Conservation (phyloP, 2,329 filamentous ascomycete species). For the Sarocladiaceae sp. region DNA sequence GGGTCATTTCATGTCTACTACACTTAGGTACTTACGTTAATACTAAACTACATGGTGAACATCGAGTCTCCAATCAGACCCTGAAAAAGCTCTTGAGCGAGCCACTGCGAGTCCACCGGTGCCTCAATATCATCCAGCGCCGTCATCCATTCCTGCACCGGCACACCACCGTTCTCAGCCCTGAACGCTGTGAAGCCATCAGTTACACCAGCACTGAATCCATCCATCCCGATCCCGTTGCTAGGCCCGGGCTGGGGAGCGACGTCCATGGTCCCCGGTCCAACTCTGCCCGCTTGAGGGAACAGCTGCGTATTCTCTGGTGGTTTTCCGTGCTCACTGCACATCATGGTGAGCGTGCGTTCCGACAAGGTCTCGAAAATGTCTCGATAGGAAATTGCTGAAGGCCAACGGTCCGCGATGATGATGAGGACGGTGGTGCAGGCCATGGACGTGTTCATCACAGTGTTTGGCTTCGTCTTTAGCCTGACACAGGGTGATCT, state of each 20-base stretch:
- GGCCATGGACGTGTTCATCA: conserved; percentile 14
- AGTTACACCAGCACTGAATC: background rate
- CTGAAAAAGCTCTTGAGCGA: conserved; percentile 18
- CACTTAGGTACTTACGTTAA: too few relatives aligned
- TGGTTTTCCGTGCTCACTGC: conserved; percentile 19
- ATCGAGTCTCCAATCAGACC: conserved; percentile 9
- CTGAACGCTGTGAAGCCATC: background rate
- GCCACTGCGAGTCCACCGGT: conserved; percentile 17
- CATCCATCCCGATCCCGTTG: background rate
- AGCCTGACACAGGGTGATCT: background rate
- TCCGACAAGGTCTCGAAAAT: conserved; percentile 26
- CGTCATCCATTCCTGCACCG: conserved; percentile 18
- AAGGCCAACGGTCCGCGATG: conserved; percentile 29
- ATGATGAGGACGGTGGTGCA: conserved; percentile 30
- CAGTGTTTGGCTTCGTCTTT: background rate
- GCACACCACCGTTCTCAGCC: background rate
- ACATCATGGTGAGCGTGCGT: conserved; percentile 25
- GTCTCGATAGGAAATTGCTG: conserved; percentile 27
- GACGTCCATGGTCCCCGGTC: too few relatives aligned
- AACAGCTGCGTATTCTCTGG: background rate
- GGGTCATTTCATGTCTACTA: too few relatives aligned
- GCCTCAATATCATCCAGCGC: conserved; percentile 15
- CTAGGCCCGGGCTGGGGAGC: background rate
- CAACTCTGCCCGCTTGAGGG: background rate
- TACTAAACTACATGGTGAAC: too few relatives aligned